Evolutionary conservation across 495 filamentous ascomycete species (phyloP), one percentile per base, ranked within the genome.

Genomic region (Xylaria acuta): DNA sequence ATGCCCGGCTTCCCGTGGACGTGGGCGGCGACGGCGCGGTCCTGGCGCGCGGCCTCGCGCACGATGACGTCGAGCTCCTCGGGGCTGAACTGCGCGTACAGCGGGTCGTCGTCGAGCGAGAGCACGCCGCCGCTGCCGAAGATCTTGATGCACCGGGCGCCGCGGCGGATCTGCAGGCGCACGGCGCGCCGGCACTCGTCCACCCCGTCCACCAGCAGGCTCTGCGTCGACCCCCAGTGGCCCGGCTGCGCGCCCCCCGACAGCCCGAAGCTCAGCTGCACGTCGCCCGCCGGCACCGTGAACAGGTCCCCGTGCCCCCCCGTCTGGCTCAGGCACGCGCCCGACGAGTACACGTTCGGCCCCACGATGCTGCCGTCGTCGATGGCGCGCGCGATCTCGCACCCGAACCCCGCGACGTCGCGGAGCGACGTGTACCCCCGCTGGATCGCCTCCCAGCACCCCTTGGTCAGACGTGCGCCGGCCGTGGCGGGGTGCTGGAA

Each of bases 391-490:
- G 75, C 66, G 0, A 88, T 62, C 64, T 88, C 82, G 56, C 81
- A 80, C 2, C 80, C 86, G 59, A 69, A 80, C 7, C 86, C 85
- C 3, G 81, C 86, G 5, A 86, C 72, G 70, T 88, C 86, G 34
- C 86, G 82, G 3, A 87, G 71, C 32, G 86, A 87, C n/a, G 86
- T 88, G 74, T 84, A 87, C 0, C 86, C 87, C 1, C 84, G 79
- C 76, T 85, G 79, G 5, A 88, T 67, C 0, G 84, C 80, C 59
- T 78, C 80, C 71, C 78, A 80, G 60, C 83, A 79, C 40, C 84
- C 82, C 12, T 75, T 77, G 0, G 83, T 78, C 25, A 78, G 76
- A 0, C 83, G 78, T 1, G 82, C 82, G 11, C 85, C 85, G 8
- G 80, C 75, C 2, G 56, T 67, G 1, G 78, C 77, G 14, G 78